Evolutionary conservation across 2,329 filamentous ascomycete genomes (phyloP), one percentile per base, ranked within the genome.

Genomic region (Neocatenulostroma microsporum): DNA sequence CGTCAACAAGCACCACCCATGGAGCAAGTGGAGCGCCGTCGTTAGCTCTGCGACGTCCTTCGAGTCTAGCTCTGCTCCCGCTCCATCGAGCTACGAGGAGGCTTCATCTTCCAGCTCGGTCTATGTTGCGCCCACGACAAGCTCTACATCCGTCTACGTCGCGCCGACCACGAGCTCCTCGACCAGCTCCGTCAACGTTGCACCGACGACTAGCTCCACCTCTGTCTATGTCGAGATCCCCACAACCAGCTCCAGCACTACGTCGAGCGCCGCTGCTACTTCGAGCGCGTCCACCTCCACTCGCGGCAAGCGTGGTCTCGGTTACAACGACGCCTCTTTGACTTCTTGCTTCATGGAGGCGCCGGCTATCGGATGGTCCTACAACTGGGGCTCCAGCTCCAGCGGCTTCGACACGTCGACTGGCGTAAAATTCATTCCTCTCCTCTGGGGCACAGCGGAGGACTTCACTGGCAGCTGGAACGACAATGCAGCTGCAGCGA

Each of bases 331-430:
- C 21, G 68, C 68, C 37, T 49, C 47, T 19, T 64, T 80, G 23
- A 69, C 72, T 56, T 61, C 65, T 37, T 50, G 60, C 45, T 78
- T 84, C 57, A 52, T 62, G 30, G 50, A 47, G 30, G 55, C 57
- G 33, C 58, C 61, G 26, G 55, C 70, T 41, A 68, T 74, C 53
- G 60, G 62, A 26, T 84, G 80, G 76, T 70, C 63, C 31, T 82
- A 82, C 70, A 83, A 83, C 72, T 85, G 81, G 81, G 76, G 62
- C 29, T 68, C 69, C 30, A 45, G 45, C 9, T 50, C 65, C 31
- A 58, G 62, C 41, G 62, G 64, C 34, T 31, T 37, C 28, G 62
- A 70, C 8, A 54, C 68, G 36, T 41, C 51, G 12, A 55, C 58
- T 14, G 55, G 54, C 33, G 53, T 78, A 50, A 66, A 71, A 52